Base-by-base conservation (phyloP, 352 stramenopile species). In the Elongisporangium prolatum region DNA sequence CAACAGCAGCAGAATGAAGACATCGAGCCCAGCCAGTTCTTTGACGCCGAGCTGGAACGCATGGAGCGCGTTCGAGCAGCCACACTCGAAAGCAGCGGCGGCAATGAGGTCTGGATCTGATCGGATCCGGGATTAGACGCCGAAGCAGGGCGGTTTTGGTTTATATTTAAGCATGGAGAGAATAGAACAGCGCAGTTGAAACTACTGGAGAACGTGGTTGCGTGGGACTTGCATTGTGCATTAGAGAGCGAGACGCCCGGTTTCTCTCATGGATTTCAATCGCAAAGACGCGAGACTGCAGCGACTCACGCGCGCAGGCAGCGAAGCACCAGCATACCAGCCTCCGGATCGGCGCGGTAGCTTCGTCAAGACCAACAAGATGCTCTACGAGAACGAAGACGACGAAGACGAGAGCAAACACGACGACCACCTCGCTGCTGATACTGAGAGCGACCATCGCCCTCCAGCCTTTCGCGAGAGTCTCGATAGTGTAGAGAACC, bases 401-500 rank as follows among this genome's bases (percentile, higher is more conserved):
- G 49, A 58, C 40, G 59, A 64, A 1, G 54, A 65, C 34, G 49
- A 67, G 21, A 52, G 59, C n/a, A 63, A 44, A 9, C 54, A 21
- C n/a, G 28, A 57, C 17, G 25, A 58, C n/a, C 16, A 47, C 21
- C 28, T 44, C 40, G 25, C 51, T 44, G 28, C 1, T 38, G 28
- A 38, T 11, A 10, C 28, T 38, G 28, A 10, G 7, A 38, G 13
- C 13, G 6, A 10, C 28, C 34, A 44, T 17, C 34, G 34, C 10
- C 34, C 34, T 44, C 34, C 56, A 21, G 20, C 28, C 18, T 21
- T 60, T 54, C 58, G 53, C 50, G 21, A 67, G 14, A 48, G 52
- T 48, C 47, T 61, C 48, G 59, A 22, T n/a, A 60, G 49, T n/a
- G 56, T 18, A 48, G 48, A 52, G 48, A 61, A 72, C 21, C 57